Conservation (phyloP, 1,284 basidiomycete species). For the Psilocybe mexicana region DNA sequence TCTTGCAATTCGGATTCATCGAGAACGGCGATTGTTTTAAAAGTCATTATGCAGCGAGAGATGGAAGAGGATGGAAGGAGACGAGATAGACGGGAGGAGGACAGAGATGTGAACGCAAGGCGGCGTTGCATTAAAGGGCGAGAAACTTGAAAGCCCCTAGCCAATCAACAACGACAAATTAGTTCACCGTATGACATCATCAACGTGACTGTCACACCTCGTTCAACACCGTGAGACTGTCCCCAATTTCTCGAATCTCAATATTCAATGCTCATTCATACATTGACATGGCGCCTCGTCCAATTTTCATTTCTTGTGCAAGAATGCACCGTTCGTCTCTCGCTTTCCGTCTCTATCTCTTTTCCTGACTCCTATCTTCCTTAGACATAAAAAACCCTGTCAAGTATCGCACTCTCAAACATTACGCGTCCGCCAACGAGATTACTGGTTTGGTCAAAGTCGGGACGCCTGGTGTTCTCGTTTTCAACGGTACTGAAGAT, state of each 20-base stretch:
- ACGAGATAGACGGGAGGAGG: conserved; percentile 12
- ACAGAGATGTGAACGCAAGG: conserved; percentile 16
- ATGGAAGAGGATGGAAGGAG: conserved; percentile 5
- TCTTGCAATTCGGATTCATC: conserved; percentile 68
- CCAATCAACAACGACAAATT: conserved; percentile 18
- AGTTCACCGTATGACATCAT: conserved; percentile 11
- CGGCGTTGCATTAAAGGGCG: conserved; percentile 16
- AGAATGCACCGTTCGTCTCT: conserved; percentile 39
- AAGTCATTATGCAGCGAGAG: conserved; percentile 36
- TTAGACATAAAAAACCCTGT: conserved; percentile 37
- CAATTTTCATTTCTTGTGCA: conserved; percentile 33
- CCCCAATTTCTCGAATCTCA: too few species aligned
- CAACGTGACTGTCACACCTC: neutral
- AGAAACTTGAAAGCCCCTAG: neutral
- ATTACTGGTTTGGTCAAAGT: conserved; percentile 42
- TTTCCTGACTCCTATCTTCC: neutral
- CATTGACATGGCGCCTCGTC: neutral
- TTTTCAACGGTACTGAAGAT: conserved; percentile 36
- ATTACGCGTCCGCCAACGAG: conserved; percentile 32
- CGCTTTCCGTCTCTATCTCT: neutral
- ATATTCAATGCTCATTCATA: too few species aligned
- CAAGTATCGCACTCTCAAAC: conserved; percentile 40
- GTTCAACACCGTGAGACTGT: neutral
- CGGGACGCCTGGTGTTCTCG: conserved; percentile 40
- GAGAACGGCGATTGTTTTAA: conserved; percentile 66